A percentile compares a stretch with the other conserved stretches of the same genome.
phyloP scores from a whole-genome alignment of 495 filamentous ascomycete species.

The Filosporella fistucella region DNA sequence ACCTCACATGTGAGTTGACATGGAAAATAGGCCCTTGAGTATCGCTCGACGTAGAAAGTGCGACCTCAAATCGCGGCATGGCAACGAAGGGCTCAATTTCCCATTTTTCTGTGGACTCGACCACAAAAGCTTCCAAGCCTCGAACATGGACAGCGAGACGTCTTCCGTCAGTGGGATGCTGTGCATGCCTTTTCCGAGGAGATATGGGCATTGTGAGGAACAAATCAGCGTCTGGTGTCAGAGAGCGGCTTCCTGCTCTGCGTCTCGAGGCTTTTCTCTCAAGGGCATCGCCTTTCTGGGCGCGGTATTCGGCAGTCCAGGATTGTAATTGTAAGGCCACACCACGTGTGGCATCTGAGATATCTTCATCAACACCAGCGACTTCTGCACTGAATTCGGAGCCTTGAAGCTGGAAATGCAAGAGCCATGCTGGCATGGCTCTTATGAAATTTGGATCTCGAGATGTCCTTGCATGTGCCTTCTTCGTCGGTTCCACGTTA shows the following conservation, averaged over 20 bases:
- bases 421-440: conserved; percentile 75
- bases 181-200: conserved; percentile 48
- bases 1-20: conserved; percentile 74
- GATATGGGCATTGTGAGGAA: conserved; percentile 56
- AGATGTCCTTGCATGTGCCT: conserved; percentile 40
- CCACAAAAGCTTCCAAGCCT: conserved; percentile 81
- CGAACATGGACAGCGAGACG: conserved; percentile 74
- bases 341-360: conserved; percentile 74
- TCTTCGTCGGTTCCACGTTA: conserved; percentile 60
- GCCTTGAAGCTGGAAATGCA: conserved; percentile 78
- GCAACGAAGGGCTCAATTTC: conserved; percentile 83
- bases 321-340: conserved; percentile 82
- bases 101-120: conserved; percentile 79
- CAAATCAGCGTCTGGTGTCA: conserved; percentile 53
- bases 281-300: conserved; percentile 62
- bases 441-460: conserved; percentile 66
- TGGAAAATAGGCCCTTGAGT: conserved; percentile 82
- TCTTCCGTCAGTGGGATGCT: conserved; percentile 73
- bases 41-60: conserved; percentile 80
- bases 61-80: conserved; percentile 81
- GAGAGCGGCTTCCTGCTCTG: conserved; percentile 53
- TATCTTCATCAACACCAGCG: conserved; percentile 77
- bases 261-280: conserved; percentile 50
- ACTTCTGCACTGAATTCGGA: conserved; percentile 87
- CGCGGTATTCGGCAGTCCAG: conserved; percentile 87